Conservation (phyloP, 495 filamentous ascomycete genomes). For the Schizothecium vesticola region DNA sequence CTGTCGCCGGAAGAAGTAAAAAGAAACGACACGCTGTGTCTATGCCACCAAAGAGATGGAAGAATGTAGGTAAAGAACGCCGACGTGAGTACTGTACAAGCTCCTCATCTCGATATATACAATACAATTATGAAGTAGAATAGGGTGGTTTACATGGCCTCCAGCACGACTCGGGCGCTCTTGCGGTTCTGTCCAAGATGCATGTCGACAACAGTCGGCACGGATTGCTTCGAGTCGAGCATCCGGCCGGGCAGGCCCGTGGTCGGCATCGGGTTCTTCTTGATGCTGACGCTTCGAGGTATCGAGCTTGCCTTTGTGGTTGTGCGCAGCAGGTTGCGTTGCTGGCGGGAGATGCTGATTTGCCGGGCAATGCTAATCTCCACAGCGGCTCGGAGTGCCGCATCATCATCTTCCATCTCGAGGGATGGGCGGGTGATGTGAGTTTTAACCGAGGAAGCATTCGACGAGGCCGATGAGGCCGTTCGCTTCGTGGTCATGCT, state of each 20-base stretch:
- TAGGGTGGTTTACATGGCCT: constrained; percentile 20
- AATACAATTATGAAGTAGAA: neutral
- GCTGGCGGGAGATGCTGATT: constrained; percentile 53
- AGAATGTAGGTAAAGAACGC: neutral
- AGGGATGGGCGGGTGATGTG: constrained; percentile 26
- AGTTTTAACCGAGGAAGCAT: constrained; percentile 27
- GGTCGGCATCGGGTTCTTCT: constrained; percentile 4
- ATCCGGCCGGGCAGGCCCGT: constrained; percentile 22
- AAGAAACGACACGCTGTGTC: neutral
- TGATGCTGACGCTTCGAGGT: constrained; percentile 10
- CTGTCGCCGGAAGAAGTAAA: neutral
- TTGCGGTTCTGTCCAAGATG: constrained; percentile 30
- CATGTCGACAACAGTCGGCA: constrained; percentile 31
- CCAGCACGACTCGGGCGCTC: constrained; percentile 47
- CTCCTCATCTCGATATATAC: neutral
- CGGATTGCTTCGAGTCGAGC: constrained; percentile 33
- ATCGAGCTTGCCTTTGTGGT: constrained; percentile 4
- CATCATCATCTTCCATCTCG: constrained; percentile 35
- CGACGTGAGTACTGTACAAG: neutral
- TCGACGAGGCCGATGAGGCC: constrained; percentile 16
- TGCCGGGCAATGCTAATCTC: constrained; percentile 56
- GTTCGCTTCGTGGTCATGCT: constrained; percentile 26
- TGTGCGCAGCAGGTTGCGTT: constrained; percentile 43
- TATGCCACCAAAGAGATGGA: neutral
- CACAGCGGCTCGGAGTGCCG: constrained; percentile 40